Conservation (phyloP, 176 grass and related monocot genomes). For the Triticum monococcum region DNA sequence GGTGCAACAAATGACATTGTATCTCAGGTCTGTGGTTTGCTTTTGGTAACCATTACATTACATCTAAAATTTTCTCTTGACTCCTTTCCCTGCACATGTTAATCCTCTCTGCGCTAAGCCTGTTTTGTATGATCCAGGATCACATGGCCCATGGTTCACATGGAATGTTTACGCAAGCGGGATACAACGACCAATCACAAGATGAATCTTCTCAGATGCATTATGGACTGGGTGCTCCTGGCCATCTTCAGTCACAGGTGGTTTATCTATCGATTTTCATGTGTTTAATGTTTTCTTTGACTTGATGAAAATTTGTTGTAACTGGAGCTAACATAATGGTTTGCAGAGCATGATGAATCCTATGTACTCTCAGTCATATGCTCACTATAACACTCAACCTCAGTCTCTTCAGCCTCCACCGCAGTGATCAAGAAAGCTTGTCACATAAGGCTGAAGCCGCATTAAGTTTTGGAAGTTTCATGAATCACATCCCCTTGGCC, state of each 20-base stretch:
- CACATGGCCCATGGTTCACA: constrained; percentile 88
- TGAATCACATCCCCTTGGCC: constrained; percentile 62
- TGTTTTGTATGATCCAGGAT: constrained; percentile 62
- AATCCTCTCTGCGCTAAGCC: neutral
- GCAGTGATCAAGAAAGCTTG: constrained; percentile 54
- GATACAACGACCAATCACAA: constrained; percentile 82
- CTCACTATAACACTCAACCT: constrained; percentile 90
- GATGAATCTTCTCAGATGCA: constrained; percentile 91
- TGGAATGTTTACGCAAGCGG: constrained; percentile 92
- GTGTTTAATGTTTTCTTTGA: neutral
- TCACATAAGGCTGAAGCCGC: constrained; percentile 56
- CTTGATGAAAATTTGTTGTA: neutral
- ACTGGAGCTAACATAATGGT: constrained; percentile 1
- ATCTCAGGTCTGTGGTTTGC: constrained; percentile 62
- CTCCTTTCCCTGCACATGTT: neutral
- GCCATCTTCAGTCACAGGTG: constrained; percentile 94
- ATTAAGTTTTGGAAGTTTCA: constrained; percentile 50
- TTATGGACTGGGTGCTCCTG: constrained; percentile 61
- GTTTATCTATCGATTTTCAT: constrained; percentile 5
- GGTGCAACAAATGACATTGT: constrained; percentile 70
- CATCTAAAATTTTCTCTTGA: neutral
- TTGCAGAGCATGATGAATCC: constrained; percentile 87
- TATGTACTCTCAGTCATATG: constrained; percentile 83
- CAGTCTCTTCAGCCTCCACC: constrained; percentile 81
- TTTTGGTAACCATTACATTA: neutral